Evolutionary conservation across 257 asterid genomes (phyloP).

Genomic region (Sherardia arvensis): DNA sequence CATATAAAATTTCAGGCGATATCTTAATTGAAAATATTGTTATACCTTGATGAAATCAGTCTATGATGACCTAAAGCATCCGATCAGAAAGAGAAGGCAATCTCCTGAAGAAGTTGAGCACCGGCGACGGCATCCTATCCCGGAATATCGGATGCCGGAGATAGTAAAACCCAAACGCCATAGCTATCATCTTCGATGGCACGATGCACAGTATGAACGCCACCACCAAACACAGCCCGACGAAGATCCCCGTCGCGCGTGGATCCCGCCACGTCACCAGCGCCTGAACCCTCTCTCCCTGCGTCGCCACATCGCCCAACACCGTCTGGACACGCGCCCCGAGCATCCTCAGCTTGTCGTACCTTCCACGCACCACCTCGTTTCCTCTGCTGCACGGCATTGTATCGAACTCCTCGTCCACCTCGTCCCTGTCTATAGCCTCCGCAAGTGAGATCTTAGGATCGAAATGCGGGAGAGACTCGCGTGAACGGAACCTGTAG

Average conservation of each 20-base stretch:
- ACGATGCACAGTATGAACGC: conserved; percentile 55
- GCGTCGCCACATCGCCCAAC: conserved; percentile 74
- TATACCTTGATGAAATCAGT: not conserved
- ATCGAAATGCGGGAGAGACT: conserved; percentile 57
- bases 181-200: conserved; percentile 75
- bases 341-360: conserved; percentile 55
- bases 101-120: conserved; percentile 69
- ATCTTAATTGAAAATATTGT: not conserved
- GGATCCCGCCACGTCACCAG: conserved; percentile 88
- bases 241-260: conserved; percentile 84
- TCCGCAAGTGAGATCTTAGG: conserved; percentile 56
- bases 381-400: conserved; percentile 53
- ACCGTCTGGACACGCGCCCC: conserved; percentile 75
- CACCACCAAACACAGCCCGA: conserved; percentile 53
- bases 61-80: conserved; percentile 28
- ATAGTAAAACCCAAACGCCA: conserved; percentile 85
- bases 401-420: conserved; percentile 71
- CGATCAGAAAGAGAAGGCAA: conserved; percentile 78
- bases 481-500: conserved; percentile 47
- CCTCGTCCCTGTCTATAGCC: conserved; percentile 52
- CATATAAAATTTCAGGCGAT: no score
- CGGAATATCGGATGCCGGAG: conserved; percentile 81
- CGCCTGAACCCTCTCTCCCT: conserved; percentile 77
- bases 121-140: conserved; percentile 85
- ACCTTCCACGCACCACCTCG: conserved; percentile 55